Percentiles rank a stretch among this genome's conserved stretches.
Conservation (phyloP, 768 basidiomycete genomes). For the Rickenella mellea region DNA sequence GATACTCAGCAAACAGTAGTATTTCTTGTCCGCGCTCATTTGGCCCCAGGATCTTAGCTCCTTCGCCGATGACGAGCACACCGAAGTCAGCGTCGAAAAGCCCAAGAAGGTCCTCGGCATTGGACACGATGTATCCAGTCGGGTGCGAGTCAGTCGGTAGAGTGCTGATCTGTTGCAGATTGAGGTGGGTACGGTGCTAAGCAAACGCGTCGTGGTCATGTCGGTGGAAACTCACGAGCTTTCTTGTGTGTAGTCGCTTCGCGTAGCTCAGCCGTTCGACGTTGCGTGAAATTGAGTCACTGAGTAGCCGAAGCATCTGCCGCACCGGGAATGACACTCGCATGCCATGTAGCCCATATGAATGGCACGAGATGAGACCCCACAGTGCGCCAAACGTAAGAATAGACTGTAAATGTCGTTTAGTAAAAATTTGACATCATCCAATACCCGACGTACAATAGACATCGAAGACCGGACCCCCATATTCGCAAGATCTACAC, state of each 20-base stretch:
- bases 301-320: slow-evolving; percentile 71
- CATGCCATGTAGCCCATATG: slow-evolving; percentile 71
- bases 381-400: slow-evolving; percentile 72
- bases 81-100: slow-evolving; percentile 76
- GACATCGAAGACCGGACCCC: slow-evolving; percentile 80
- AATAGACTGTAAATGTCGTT: slow-evolving; percentile 45
- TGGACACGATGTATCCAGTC: slow-evolving; percentile 70
- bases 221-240: slow-evolving; percentile 42
- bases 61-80: slow-evolving; percentile 61
- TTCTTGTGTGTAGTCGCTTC: slow-evolving; percentile 62
- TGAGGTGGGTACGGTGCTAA: not conserved
- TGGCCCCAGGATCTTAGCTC: slow-evolving; percentile 60
- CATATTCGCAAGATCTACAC: slow-evolving; percentile 67
- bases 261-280: slow-evolving; percentile 75
- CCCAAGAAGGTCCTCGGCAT: slow-evolving; percentile 67
- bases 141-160: slow-evolving; percentile 59
- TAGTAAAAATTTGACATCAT: slow-evolving; percentile 1
- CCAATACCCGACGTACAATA: slow-evolving; percentile 37
- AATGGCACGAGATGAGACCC: slow-evolving; percentile 74
- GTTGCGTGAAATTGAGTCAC: slow-evolving; percentile 72
- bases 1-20: slow-evolving; percentile 69
- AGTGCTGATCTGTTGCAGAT: slow-evolving; percentile 51
- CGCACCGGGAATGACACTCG: slow-evolving; percentile 78
- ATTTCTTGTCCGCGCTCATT: slow-evolving; percentile 71
- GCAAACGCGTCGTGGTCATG: not conserved